phyloP scores from a whole-genome alignment of 1,284 basidiomycete species.

The Marasmius sp. region DNA sequence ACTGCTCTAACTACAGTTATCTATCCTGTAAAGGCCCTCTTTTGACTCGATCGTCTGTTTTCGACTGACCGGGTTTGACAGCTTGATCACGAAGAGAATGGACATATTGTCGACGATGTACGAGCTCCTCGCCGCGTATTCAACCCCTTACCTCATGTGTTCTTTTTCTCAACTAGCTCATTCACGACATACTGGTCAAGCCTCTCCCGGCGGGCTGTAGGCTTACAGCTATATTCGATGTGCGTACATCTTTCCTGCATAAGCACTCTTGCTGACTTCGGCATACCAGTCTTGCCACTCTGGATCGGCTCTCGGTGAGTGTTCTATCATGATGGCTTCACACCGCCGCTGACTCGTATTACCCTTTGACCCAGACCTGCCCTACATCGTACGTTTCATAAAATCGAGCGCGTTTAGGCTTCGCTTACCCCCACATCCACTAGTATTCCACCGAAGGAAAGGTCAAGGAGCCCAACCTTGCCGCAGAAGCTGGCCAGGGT shows the following conservation, averaged over 20 bases:
- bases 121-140: conserved; percentile 24
- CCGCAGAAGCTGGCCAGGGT: conserved; percentile 76
- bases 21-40: conserved; percentile 55
- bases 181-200: conserved; percentile 74
- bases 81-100: conserved; percentile 68
- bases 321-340: conserved; percentile 2
- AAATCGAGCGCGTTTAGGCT: not conserved
- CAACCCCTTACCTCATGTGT: not conserved
- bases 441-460: conserved; percentile 92
- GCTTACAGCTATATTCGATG: conserved; percentile 87
- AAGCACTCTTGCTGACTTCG: not conserved
- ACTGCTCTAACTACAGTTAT: conserved; percentile 53
- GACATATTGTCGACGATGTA: conserved; percentile 86
- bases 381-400: conserved; percentile 49
- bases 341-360: not conserved
- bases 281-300: conserved; percentile 60
- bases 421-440: not conserved
- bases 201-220: conserved; percentile 83
- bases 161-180: conserved; percentile 38
- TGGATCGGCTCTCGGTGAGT: conserved; percentile 61
- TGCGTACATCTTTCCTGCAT: conserved; percentile 30
- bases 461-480: conserved; percentile 88
- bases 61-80: conserved; percentile 13
- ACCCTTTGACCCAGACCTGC: conserved; percentile 43
- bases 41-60: not conserved